Evolutionary conservation across 768 basidiomycete genomes (phyloP).

Genomic region (Boletus subparvulus): DNA sequence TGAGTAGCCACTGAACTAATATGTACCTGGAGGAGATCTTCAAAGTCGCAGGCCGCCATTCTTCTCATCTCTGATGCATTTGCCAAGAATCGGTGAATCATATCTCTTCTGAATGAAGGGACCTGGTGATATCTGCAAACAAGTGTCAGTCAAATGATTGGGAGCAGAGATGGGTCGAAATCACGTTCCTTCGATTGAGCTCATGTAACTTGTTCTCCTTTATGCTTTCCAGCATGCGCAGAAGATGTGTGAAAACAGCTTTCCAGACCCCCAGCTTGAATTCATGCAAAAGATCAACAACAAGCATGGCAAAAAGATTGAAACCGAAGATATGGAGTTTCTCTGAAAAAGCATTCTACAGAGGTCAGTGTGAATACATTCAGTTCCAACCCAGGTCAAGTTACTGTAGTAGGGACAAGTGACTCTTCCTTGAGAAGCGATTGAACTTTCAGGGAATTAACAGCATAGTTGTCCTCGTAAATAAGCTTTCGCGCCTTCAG

Average conservation of each 20-base stretch:
- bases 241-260: neutral
- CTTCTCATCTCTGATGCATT: neutral
- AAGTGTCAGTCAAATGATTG: too few species aligned
- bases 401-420: neutral
- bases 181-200: neutral
- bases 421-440: neutral
- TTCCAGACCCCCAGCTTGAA: neutral
- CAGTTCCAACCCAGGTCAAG: too few species aligned
- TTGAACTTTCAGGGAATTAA: too few species aligned
- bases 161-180: too few species aligned
- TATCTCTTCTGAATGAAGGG: neutral
- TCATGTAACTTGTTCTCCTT: neutral
- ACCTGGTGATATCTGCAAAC: neutral
- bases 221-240: neutral
- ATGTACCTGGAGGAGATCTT: neutral
- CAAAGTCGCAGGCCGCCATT: neutral
- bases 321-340: neutral
- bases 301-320: neutral
- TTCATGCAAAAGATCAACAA: neutral
- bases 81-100: neutral
- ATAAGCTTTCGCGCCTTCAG: too few species aligned
- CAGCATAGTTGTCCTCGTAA: too few species aligned
- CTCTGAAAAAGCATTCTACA: neutral
- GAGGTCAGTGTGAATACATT: neutral
- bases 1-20: too few species aligned